These are phyloP conservation scores for Thalassiosira exigua DNA, from an alignment of 352 stramenopile species.

Conservation along the genomic window DNA sequence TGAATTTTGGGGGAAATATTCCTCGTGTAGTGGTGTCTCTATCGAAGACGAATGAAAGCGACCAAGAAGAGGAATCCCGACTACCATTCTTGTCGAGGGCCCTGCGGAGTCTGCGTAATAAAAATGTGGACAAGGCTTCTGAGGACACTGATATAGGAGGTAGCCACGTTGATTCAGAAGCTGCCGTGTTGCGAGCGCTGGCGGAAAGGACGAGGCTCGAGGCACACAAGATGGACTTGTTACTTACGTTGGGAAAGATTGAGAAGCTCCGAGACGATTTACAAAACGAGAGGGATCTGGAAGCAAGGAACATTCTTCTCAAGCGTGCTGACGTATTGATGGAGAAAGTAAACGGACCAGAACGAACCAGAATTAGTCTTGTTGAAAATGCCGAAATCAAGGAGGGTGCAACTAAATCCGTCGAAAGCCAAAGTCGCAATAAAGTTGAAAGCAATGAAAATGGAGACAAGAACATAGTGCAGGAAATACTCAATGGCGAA, in stretches of 20 bases:
- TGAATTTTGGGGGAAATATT: no score
- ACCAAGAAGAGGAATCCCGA: conserved; percentile 11
- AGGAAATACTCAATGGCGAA: conserved; percentile 29
- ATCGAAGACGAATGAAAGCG: conserved; percentile 3
- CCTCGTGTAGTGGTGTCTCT: background rate
- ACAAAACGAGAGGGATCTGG: background rate
- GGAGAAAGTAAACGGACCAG: conserved; percentile 26
- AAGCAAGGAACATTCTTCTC: conserved; percentile 12
- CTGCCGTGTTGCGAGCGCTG: conserved; percentile 27
- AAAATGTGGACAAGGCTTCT: conserved; percentile 16
- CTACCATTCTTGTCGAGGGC: conserved; percentile 37
- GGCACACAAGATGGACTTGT: conserved; percentile 46
- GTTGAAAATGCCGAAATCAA: background rate
- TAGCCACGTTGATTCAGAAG: conserved; percentile 32
- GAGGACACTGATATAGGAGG: background rate
- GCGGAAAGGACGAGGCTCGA: conserved; percentile 46
- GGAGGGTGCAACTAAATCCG: background rate
- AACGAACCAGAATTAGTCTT: background rate
- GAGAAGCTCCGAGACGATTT: conserved; percentile 41
- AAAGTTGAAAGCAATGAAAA: conserved; percentile 4
- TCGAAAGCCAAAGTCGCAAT: conserved; percentile 11
- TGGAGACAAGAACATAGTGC: conserved; percentile 13
- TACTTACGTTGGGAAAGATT: conserved; percentile 52
- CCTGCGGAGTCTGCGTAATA: conserved; percentile 31
- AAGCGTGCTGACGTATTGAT: conserved; percentile 18